Percentiles rank a stretch among this genome's conserved stretches.
Evolutionary conservation across 2,329 filamentous ascomycete genomes (phyloP).

Genomic region (Xylaria sp.): DNA sequence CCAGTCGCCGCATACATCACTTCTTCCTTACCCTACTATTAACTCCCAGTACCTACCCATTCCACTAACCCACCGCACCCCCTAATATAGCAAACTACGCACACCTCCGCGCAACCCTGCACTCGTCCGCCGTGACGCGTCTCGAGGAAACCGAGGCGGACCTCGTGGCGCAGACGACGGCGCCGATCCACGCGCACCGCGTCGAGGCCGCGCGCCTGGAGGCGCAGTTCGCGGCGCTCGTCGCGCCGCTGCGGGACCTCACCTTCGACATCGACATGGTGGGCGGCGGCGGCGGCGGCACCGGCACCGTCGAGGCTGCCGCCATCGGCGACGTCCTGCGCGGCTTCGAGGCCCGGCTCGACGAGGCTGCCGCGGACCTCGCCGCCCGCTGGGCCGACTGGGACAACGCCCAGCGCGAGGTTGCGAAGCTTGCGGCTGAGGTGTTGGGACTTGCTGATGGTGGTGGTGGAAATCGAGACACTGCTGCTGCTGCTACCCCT

Average conservation of each 20-base stretch:
- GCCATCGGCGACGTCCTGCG: constrained; percentile 18
- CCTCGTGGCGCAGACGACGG: constrained; percentile 14
- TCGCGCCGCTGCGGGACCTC: constrained; percentile 20
- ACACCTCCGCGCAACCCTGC: constrained; percentile 30
- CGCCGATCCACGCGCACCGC: constrained; percentile 25
- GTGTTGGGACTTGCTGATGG: constrained; percentile 2
- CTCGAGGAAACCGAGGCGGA: constrained; percentile 24
- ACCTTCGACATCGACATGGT: constrained; percentile 29
- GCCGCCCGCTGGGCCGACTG: constrained; percentile 30
- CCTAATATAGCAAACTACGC: constrained; percentile 30
- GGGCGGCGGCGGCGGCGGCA: constrained; percentile 18
- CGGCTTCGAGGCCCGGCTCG: constrained; percentile 20
- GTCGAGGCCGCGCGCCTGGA: constrained; percentile 14
- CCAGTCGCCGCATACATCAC: no score
- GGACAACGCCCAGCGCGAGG: constrained; percentile 30
- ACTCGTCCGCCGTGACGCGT: constrained; percentile 27
- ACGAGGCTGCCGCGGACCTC: constrained; percentile 23
- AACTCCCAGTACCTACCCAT: no score
- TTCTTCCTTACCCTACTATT: no score
- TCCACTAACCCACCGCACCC: neutral
- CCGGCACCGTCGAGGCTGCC: constrained; percentile 15
- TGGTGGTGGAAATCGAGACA: constrained; percentile 5
- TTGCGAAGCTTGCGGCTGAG: constrained; percentile 22
- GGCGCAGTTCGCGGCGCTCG: constrained; percentile 17
- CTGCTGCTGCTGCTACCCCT: constrained; percentile 6